Evolutionary conservation across 208 protist genomes (phyloP).

Genomic region (Trypanosomatidae sp.): DNA sequence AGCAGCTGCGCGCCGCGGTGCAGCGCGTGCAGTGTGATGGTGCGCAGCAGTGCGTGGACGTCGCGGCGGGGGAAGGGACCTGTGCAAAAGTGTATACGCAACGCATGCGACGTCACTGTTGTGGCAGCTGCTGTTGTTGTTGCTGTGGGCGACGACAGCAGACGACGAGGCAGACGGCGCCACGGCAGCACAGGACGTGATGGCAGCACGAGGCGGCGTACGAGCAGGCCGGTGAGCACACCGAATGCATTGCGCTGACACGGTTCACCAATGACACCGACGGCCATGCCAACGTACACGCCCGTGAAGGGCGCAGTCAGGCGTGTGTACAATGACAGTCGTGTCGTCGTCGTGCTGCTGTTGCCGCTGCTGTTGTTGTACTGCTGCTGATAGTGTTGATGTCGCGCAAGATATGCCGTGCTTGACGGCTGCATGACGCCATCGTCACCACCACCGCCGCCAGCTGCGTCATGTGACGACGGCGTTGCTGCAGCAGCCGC

Average conservation of each 20-base stretch:
- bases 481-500: neutral
- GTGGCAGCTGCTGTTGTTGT: neutral
- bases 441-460: conserved; percentile 2
- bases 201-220: conserved; percentile 56
- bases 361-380: too few relatives aligned
- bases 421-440: too few relatives aligned
- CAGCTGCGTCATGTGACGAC: neutral
- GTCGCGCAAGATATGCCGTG: too few relatives aligned
- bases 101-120: neutral
- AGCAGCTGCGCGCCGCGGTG: conserved; percentile 61
- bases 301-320: conserved; percentile 49
- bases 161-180: conserved; percentile 12
- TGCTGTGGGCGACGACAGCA: neutral
- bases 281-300: conserved; percentile 67
- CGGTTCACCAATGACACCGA: conserved; percentile 69
- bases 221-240: conserved; percentile 55
- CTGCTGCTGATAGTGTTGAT: too few relatives aligned
- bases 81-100: conserved; percentile 77
- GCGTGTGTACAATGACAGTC: conserved; percentile 55
- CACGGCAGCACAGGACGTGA: conserved; percentile 43
- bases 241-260: conserved; percentile 59
- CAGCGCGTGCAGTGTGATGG: conserved; percentile 38
- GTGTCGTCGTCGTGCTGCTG: conserved; percentile 6
- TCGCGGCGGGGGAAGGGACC: conserved; percentile 71
- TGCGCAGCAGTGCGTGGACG: conserved; percentile 23